These are phyloP conservation scores for Vigna nakashimae DNA, from an alignment of 306 rosid genomes.

Conservation along the genomic window DNA sequence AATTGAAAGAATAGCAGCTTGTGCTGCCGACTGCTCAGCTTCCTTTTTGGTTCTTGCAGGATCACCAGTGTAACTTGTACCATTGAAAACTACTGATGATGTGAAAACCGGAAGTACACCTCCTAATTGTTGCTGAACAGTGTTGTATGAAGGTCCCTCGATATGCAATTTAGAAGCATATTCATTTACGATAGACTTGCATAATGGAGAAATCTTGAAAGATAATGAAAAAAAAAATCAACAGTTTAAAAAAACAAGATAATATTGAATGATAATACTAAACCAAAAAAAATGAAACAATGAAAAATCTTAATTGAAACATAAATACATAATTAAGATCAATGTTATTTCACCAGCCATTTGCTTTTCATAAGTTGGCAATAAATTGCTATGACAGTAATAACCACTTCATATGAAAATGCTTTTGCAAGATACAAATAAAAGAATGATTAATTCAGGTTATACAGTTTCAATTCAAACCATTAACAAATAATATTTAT, in stretches of 20 bases:
- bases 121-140: slow-evolving; percentile 1
- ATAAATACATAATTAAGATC: not conserved
- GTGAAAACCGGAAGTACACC: slow-evolving; percentile 49
- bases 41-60: slow-evolving; percentile 58
- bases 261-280: slow-evolving; percentile 1
- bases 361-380: not conserved
- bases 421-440: not conserved
- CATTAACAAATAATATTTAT: not conserved
- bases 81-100: slow-evolving; percentile 60
- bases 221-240: slow-evolving; percentile 6
- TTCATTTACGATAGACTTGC: slow-evolving; percentile 63
- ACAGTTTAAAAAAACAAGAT: not conserved
- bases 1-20: slow-evolving; percentile 54
- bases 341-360: not conserved
- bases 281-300: slow-evolving; percentile 7
- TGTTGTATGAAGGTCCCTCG: slow-evolving; percentile 50
- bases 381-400: not conserved
- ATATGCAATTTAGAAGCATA: slow-evolving; percentile 58
- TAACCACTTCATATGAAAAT: not conserved
- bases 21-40: slow-evolving; percentile 72
- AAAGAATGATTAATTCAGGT: not conserved
- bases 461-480: not conserved
- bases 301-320: not conserved
- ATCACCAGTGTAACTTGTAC: slow-evolving; percentile 49
- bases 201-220: slow-evolving; percentile 51